Conservation (phyloP, 148 eudicot genomes). For the Nyssa sinensis region DNA sequence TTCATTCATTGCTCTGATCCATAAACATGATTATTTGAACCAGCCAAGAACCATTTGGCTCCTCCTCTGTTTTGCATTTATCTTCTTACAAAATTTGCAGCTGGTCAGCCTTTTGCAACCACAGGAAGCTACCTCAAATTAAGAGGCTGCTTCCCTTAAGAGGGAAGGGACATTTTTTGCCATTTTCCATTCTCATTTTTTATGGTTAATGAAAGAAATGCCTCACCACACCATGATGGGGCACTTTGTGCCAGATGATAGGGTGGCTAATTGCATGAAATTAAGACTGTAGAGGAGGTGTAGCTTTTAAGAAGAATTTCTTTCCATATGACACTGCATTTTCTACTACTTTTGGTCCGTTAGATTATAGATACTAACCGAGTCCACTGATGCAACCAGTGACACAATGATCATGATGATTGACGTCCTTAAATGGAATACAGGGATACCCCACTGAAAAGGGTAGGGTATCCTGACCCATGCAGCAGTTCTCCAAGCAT, state of each 20-base stretch:
- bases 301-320: background rate
- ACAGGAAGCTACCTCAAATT: too few species aligned
- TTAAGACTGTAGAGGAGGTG: background rate
- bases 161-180: background rate
- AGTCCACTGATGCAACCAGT: conserved; percentile 78
- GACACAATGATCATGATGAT: conserved; percentile 78
- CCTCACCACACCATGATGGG: background rate
- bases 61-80: background rate
- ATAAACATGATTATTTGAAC: conserved; percentile 1
- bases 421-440: conserved; percentile 79
- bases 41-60: background rate
- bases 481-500: conserved; percentile 84
- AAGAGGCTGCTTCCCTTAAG: background rate
- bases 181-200: background rate
- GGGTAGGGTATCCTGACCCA: conserved; percentile 95
- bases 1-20: background rate
- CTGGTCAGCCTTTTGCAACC: background rate
- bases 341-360: background rate
- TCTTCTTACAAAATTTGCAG: background rate
- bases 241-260: background rate
- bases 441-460: conserved; percentile 91
- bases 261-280: too few species aligned
- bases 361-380: conserved; percentile 50
- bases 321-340: background rate
- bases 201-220: conserved; percentile 4